Percentiles rank a stretch among this genome's conserved stretches.
phyloP scores from a whole-genome alignment of 2,329 filamentous ascomycete genomes.

The Talaromyces sp. region DNA sequence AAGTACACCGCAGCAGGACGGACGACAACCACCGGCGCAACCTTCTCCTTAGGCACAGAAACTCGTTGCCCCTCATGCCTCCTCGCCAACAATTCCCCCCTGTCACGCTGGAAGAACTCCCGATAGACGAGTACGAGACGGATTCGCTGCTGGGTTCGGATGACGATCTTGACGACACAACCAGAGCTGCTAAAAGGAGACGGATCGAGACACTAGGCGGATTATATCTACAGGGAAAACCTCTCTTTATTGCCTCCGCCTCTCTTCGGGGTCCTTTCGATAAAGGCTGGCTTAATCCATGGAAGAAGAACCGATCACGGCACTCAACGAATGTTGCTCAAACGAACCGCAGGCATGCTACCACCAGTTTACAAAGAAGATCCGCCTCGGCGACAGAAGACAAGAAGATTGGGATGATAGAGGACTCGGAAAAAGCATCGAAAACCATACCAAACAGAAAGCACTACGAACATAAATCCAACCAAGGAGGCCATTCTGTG shows the following conservation, averaged over 20 bases:
- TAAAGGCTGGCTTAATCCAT: slow-evolving; percentile 42
- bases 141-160: slow-evolving; percentile 32
- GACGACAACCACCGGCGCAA: slow-evolving; percentile 12
- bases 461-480: not conserved
- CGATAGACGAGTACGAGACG: slow-evolving; percentile 20
- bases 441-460: not conserved
- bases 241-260: slow-evolving; percentile 43
- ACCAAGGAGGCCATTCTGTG: not conserved
- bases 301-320: slow-evolving; percentile 28
- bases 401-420: not conserved
- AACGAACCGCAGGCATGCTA: not conserved
- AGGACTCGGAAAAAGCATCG: not conserved
- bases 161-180: slow-evolving; percentile 30
- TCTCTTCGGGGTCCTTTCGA: slow-evolving; percentile 42
- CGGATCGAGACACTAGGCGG: slow-evolving; percentile 38
- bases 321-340: not conserved
- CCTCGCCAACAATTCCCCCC: slow-evolving; percentile 27
- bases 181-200: slow-evolving; percentile 32
- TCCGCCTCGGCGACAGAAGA: not conserved
- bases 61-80: slow-evolving; percentile 22
- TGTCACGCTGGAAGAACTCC: slow-evolving; percentile 30
- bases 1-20: slow-evolving; percentile 16
- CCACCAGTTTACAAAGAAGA: not conserved
- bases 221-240: slow-evolving; percentile 38
- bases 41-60: not conserved